Evolutionary conservation across 2,329 filamentous ascomycete species (phyloP).

Genomic region (Ceratocystiopsis brevicomis): DNA sequence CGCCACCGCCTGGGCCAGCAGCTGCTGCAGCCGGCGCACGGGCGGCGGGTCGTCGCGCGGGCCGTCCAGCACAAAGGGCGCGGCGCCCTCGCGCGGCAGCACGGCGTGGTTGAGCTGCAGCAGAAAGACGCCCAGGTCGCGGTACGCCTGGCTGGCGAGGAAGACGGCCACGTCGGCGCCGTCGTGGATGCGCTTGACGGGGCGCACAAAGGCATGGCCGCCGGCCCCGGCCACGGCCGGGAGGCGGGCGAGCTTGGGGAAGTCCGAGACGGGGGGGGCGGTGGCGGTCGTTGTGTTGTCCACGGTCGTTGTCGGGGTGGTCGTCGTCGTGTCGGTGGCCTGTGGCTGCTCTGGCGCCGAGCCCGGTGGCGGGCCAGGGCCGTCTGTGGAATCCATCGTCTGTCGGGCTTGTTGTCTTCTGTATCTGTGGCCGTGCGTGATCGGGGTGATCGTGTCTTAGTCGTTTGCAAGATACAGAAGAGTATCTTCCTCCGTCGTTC

Average conservation of each 20-base stretch:
- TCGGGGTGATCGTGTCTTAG: too few species aligned
- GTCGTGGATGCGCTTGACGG: constrained; percentile 69
- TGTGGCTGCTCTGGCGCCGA: too few species aligned
- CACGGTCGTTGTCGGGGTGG: background rate
- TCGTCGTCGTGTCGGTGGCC: background rate
- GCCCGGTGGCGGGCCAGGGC: too few species aligned
- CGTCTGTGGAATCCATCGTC: too few species aligned
- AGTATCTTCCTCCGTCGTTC: too few species aligned
- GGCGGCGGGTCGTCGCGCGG: constrained; percentile 29
- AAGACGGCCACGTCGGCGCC: constrained; percentile 66
- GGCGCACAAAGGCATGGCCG: constrained; percentile 40
- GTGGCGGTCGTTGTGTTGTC: background rate
- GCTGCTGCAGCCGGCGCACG: constrained; percentile 42
- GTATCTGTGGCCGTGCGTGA: too few species aligned
- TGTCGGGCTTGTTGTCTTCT: too few species aligned
- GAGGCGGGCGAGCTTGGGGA: constrained; percentile 27
- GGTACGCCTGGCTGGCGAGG: constrained; percentile 63
- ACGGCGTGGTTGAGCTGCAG: constrained; percentile 79
- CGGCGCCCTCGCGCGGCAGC: constrained; percentile 40
- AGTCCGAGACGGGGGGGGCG: background rate
- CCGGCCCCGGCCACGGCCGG: constrained; percentile 15
- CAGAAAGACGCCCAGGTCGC: constrained; percentile 71
- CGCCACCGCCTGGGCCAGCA: constrained; percentile 45
- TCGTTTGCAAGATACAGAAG: too few species aligned
- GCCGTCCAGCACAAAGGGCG: constrained; percentile 28